A percentile compares a stretch with the other conserved stretches of the same genome.
Conservation (phyloP, 176 grass and related monocot species). For the Tuctoria greenei region DNA sequence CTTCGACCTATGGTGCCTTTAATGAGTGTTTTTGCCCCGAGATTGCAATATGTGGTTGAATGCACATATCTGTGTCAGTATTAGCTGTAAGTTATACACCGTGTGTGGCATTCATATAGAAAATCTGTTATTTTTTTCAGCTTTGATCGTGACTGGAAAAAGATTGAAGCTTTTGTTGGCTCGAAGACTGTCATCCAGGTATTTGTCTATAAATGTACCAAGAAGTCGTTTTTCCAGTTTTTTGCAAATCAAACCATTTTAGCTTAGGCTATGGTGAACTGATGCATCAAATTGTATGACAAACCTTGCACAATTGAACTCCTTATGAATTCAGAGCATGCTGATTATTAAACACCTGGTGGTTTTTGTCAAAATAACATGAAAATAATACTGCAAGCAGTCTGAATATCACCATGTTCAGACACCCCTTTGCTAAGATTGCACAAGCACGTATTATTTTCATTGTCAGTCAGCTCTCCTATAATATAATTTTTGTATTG, state of each 20-base stretch:
- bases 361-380: background rate
- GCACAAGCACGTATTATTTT: background rate
- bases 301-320: background rate
- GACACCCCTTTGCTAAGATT: slow-evolving; percentile 4
- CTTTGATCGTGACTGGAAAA: slow-evolving; percentile 97
- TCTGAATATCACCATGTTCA: background rate
- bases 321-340: background rate
- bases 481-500: slow-evolving; percentile 9
- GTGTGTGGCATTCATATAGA: slow-evolving; percentile 26
- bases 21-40: background rate
- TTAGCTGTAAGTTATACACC: slow-evolving; percentile 10
- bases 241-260: slow-evolving; percentile 2
- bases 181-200: slow-evolving; percentile 97
- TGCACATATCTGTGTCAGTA: background rate
- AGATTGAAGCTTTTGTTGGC: slow-evolving; percentile 96
- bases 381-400: background rate
- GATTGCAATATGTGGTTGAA: background rate
- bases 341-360: background rate
- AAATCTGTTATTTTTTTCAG: slow-evolving; percentile 44
- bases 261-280: background rate
- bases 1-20: background rate
- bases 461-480: background rate
- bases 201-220: slow-evolving; percentile 13
- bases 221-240: background rate
- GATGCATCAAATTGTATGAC: slow-evolving; percentile 5